These are phyloP conservation scores for Immersiella caudata DNA, from an alignment of 495 filamentous ascomycete species.

Conservation along the genomic window DNA sequence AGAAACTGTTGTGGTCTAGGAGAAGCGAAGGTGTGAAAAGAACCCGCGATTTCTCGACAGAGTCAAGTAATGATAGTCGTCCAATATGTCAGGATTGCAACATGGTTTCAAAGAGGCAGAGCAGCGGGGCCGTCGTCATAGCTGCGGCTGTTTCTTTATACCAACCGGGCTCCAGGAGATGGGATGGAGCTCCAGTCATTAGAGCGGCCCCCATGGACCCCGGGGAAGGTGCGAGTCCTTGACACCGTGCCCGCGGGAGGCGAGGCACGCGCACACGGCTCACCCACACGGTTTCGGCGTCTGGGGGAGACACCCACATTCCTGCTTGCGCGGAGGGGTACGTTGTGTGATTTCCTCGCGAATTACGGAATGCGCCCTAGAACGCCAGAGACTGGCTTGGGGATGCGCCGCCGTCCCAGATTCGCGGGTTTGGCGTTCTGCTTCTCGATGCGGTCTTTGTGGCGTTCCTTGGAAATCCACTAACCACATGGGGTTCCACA, in stretches of 20 bases:
- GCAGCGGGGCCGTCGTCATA: background rate
- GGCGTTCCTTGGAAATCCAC: background rate
- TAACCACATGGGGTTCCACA: background rate
- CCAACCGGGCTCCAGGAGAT: background rate
- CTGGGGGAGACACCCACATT: background rate
- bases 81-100: background rate
- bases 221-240: background rate
- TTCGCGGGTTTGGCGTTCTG: constrained; percentile 18
- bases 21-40: background rate
- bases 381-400: background rate
- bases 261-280: background rate
- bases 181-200: background rate
- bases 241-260: background rate
- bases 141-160: background rate
- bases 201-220: constrained; percentile 4
- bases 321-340: background rate
- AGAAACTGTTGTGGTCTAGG: background rate
- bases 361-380: constrained; percentile 18
- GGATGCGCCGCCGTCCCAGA: constrained; percentile 15
- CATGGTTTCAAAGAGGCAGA: background rate
- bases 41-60: background rate
- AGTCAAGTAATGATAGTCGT: background rate
- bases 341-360: constrained; percentile 20
- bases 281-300: background rate
- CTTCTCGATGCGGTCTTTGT: background rate